phyloP scores from a whole-genome alignment of 192 early-diverging fungal genomes.

The Rhizophagus clarus region DNA sequence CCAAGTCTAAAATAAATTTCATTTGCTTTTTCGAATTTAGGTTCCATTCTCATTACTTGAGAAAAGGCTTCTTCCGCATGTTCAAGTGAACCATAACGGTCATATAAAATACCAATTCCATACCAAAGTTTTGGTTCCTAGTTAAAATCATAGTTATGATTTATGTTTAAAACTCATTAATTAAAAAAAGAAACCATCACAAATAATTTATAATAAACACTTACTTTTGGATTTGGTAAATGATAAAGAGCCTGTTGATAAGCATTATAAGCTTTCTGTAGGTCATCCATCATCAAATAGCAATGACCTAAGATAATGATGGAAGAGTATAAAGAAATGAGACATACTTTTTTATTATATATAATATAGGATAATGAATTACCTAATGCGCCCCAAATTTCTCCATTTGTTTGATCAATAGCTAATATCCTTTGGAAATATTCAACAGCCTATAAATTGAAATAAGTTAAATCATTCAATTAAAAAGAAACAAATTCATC shows the following conservation, averaged over 20 bases:
- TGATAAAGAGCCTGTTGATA: conserved; percentile 97
- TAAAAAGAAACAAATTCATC: neutral
- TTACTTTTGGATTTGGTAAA: conserved; percentile 85
- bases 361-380: neutral
- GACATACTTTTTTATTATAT: neutral
- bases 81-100: conserved; percentile 95
- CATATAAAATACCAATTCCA: conserved; percentile 97
- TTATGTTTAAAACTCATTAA: conserved; percentile 9
- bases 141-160: neutral
- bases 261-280: conserved; percentile 91
- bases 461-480: conserved; percentile 11
- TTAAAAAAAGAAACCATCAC: neutral
- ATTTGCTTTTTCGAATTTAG: conserved; percentile 95
- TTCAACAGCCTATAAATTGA: conserved; percentile 70
- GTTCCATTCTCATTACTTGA: conserved; percentile 93
- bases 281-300: conserved; percentile 94
- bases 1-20: conserved; percentile 98
- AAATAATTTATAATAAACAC: conserved; percentile 14
- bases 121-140: conserved; percentile 99
- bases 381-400: conserved; percentile 87
- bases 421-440: conserved; percentile 88
- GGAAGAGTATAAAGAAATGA: neutral
- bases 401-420: conserved; percentile 85
- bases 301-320: conserved; percentile 75
- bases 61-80: conserved; percentile 96